Evolutionary conservation across 1,284 basidiomycete genomes (phyloP), one percentile per base, ranked within the genome.

Genomic region (Hemileccinum hortonii): DNA sequence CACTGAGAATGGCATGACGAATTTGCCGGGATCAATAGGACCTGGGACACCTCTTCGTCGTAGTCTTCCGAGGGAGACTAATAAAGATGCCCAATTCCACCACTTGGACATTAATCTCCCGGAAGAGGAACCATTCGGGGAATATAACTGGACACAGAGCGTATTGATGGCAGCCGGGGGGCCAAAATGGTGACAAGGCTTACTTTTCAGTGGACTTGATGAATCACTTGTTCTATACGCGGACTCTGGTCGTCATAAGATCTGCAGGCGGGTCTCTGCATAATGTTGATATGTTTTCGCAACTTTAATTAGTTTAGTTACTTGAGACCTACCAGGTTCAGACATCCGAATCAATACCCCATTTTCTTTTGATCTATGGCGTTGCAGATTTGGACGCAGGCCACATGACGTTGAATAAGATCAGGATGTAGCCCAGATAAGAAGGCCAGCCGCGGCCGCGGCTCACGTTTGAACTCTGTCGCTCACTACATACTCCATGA

Each of bases 121-220:
- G 3, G 64, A 67, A 40, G 64, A 67, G 30, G 60, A 58, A 38
- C 51, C 57, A 16, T 46, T 53, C 44, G 68, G 67, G 35, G 67
- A 55, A 18, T 65, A 50, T 35, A 50, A 69, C 35, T 68, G 66
- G 66, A 69, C 69, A n/a, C 58, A 67, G 49, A 68, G 66, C 30
- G 66, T 68, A 30, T 44, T 68, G 50, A 60, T 68, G 64, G 66
- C 66, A 10, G 69, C 66, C 41, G 66, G 68, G 32, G 69, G 65
- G 41, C 45, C 66, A 9, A 35, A 57, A 37, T 67, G 65, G 65
- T 67, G 37, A 68, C 46, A 39, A 26, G 46, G 39, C 26, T 41
- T 44, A 39, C 47, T 47, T 52, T 22, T 26, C 22, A 7, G 49
- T 24, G 55, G 50, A 65, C 49, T 47, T 40, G 15, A 33, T 39